Evolutionary conservation across 2,329 filamentous ascomycete species (phyloP).

Genomic region (Clonostachys solani): DNA sequence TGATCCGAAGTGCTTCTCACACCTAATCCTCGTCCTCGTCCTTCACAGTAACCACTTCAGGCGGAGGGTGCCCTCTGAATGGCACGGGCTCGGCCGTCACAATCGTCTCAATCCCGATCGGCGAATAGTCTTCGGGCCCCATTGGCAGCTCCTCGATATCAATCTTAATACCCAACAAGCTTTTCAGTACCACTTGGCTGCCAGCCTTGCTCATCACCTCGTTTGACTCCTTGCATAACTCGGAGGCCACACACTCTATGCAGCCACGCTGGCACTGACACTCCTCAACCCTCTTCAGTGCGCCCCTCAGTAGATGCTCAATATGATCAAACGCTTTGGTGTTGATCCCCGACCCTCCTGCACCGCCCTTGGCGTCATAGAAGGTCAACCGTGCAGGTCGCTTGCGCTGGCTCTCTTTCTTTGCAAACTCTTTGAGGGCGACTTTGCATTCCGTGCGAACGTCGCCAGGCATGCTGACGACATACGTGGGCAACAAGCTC

Average conservation of each 20-base stretch:
- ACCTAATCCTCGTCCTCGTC: neutral
- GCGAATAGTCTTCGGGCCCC: conserved; percentile 69
- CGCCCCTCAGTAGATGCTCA: conserved; percentile 71
- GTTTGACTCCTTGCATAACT: conserved; percentile 80
- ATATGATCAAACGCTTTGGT: conserved; percentile 93
- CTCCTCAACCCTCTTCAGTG: conserved; percentile 68
- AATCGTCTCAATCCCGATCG: conserved; percentile 77
- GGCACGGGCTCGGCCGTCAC: conserved; percentile 67
- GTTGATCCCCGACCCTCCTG: conserved; percentile 78
- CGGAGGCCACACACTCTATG: conserved; percentile 83
- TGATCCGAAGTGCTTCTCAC: neutral
- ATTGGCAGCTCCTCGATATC: conserved; percentile 82
- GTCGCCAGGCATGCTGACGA: conserved; percentile 85
- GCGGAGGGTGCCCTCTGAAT: conserved; percentile 13
- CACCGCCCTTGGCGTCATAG: conserved; percentile 90
- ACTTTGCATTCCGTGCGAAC: conserved; percentile 94
- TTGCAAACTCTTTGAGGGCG: conserved; percentile 80
- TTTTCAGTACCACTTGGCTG: conserved; percentile 74
- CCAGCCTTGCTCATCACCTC: conserved; percentile 93
- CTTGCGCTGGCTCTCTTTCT: conserved; percentile 65
- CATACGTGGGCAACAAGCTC: conserved; percentile 83
- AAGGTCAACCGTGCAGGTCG: conserved; percentile 86
- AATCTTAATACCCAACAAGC: conserved; percentile 70
- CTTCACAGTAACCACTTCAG: neutral
- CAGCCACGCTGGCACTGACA: conserved; percentile 81